Conservation (phyloP, 176 grass and related monocot genomes). For the Ampelocalamus luodianensis region DNA sequence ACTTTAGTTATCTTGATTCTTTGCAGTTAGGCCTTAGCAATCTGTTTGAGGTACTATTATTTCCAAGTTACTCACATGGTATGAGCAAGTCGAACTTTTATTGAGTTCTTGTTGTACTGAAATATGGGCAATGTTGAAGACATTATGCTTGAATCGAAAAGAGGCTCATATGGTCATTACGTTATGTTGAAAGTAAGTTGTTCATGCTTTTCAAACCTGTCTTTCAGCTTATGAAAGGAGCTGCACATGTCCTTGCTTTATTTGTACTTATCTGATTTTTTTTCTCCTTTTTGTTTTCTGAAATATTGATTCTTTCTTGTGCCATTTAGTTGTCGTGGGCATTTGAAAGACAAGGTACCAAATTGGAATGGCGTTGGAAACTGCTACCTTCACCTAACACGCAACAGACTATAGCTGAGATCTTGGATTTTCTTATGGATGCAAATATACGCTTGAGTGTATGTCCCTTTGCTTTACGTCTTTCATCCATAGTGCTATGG, state of each 20-base stretch:
- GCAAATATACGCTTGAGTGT: slow-evolving; percentile 97
- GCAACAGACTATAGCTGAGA: slow-evolving; percentile 65
- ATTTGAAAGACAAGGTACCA: slow-evolving; percentile 87
- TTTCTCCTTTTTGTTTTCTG: not conserved
- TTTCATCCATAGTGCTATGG: not conserved
- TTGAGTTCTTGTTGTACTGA: not conserved
- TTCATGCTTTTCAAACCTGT: not conserved
- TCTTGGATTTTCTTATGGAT: slow-evolving; percentile 93
- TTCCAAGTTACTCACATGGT: not conserved
- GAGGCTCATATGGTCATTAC: not conserved
- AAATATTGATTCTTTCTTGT: not conserved
- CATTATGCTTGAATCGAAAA: not conserved
- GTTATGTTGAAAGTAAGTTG: not conserved
- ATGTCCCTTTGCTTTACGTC: slow-evolving; percentile 32
- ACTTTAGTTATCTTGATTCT: slow-evolving; percentile 16
- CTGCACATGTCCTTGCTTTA: not conserved
- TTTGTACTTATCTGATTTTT: not conserved
- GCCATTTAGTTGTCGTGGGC: slow-evolving; percentile 82
- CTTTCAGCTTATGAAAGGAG: slow-evolving; percentile 1
- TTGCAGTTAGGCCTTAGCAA: not conserved
- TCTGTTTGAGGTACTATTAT: slow-evolving; percentile 2
- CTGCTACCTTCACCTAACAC: slow-evolving; percentile 68
- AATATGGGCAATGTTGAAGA: not conserved
- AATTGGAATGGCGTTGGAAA: slow-evolving; percentile 96
- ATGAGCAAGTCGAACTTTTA: not conserved